Conservation (phyloP, 345 rosid genomes). For the Carallia brachiata region DNA sequence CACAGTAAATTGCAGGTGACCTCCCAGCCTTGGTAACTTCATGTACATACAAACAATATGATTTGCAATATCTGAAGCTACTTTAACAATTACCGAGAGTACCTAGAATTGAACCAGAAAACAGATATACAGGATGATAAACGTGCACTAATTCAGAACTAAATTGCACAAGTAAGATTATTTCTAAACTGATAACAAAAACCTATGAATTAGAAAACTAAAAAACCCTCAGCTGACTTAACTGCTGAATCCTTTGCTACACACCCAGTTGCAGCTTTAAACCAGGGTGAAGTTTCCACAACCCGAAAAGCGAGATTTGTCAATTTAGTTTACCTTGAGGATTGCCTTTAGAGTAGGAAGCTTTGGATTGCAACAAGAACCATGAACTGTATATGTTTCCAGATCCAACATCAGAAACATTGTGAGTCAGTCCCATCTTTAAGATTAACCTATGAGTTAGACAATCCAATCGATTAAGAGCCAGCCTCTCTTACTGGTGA, state of each 20-base stretch:
- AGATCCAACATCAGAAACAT: neutral
- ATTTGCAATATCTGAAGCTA: too few species aligned
- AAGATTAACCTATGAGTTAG: conserved; percentile 11
- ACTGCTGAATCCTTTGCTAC: neutral
- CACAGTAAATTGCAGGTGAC: too few species aligned
- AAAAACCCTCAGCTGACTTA: too few species aligned
- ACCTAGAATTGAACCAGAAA: too few species aligned
- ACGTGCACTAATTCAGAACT: too few species aligned
- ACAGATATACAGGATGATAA: too few species aligned
- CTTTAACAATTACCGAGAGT: too few species aligned
- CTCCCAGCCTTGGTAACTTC: too few species aligned
- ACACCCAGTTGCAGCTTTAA: neutral
- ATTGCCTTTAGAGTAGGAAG: neutral
- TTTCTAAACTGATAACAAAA: too few species aligned
- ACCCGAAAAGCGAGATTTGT: neutral
- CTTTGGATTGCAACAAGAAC: neutral
- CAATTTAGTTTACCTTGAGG: neutral
- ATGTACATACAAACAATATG: too few species aligned
- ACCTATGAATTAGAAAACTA: too few species aligned
- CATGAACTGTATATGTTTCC: neutral
- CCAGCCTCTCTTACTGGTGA: conserved; percentile 26
- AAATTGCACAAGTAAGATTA: too few species aligned
- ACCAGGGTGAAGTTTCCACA: neutral
- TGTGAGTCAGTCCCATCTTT: neutral
- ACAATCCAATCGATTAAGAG: conserved; percentile 22